Percentiles rank a stretch among this genome's conserved stretches.
Conservation (phyloP, 306 rosid species). For the Sicyos baderoa region DNA sequence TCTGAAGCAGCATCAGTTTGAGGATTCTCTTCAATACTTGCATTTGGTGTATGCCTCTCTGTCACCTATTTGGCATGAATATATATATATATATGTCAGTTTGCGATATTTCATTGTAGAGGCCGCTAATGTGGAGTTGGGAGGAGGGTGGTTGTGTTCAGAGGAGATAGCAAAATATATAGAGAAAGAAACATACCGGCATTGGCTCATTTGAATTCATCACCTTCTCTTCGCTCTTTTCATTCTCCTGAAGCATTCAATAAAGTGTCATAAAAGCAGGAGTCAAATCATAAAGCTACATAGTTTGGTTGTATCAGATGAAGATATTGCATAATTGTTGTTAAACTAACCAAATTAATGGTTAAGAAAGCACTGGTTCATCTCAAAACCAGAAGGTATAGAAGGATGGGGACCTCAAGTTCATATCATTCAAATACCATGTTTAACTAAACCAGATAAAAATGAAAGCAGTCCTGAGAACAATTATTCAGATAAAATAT, state of each 20-base stretch:
- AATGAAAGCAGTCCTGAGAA: background rate
- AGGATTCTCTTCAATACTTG: slow-evolving; percentile 21
- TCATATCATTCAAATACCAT: background rate
- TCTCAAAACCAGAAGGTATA: slow-evolving; percentile 11
- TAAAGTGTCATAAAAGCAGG: background rate
- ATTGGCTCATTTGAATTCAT: slow-evolving; percentile 27
- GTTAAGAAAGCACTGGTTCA: slow-evolving; percentile 2
- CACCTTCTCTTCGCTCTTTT: slow-evolving; percentile 21
- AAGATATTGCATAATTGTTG: background rate
- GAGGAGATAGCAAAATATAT: background rate
- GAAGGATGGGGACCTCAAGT: background rate
- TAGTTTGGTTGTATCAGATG: background rate
- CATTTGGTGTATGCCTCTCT: slow-evolving; percentile 24
- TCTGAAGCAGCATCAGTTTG: slow-evolving; percentile 20
- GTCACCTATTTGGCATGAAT: slow-evolving; percentile 31
- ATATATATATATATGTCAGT: background rate
- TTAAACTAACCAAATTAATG: background rate
- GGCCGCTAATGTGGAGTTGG: background rate
- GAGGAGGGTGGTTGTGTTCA: background rate
- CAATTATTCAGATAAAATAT: background rate
- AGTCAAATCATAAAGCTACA: background rate
- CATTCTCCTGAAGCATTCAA: slow-evolving; percentile 33
- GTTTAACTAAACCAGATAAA: slow-evolving; percentile 9
- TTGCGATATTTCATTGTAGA: background rate
- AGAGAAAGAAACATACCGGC: slow-evolving; percentile 16